Conservation (phyloP, 2,329 filamentous ascomycete genomes). For the Phialocephala sp. region DNA sequence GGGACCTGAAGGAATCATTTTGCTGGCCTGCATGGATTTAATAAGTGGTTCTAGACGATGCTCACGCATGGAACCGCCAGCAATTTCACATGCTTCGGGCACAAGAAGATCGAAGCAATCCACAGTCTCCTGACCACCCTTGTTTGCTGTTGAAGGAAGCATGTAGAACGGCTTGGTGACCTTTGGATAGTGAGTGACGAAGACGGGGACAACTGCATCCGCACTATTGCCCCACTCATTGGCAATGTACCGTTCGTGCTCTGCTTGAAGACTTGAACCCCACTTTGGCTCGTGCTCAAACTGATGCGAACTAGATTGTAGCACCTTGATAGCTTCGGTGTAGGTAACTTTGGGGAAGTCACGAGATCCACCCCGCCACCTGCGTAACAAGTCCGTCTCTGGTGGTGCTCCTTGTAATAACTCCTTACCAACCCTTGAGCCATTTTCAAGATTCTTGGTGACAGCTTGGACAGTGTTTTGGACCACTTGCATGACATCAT, state of each 20-base stretch:
- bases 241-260: conserved; percentile 91
- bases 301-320: conserved; percentile 61
- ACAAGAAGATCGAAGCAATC: conserved; percentile 76
- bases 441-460: conserved; percentile 40
- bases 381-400: conserved; percentile 58
- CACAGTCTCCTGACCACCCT: conserved; percentile 52
- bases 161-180: conserved; percentile 93
- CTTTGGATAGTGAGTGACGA: conserved; percentile 92
- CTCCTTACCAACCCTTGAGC: conserved; percentile 59
- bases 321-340: conserved; percentile 72
- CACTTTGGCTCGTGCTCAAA: conserved; percentile 76
- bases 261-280: conserved; percentile 79
- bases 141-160: conserved; percentile 55
- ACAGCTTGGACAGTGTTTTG: conserved; percentile 76
- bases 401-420: conserved; percentile 43
- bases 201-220: conserved; percentile 65
- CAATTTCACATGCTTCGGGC: conserved; percentile 71
- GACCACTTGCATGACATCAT: conserved; percentile 76
- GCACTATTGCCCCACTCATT: conserved; percentile 54
- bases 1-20: conserved; percentile 49
- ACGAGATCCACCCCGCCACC: conserved; percentile 74
- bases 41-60: conserved; percentile 63
- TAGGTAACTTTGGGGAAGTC: conserved; percentile 86
- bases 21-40: conserved; percentile 63
- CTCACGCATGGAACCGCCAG: conserved; percentile 74